phyloP scores from a whole-genome alignment of 1,284 basidiomycete genomes.

The Pascua sp. region DNA sequence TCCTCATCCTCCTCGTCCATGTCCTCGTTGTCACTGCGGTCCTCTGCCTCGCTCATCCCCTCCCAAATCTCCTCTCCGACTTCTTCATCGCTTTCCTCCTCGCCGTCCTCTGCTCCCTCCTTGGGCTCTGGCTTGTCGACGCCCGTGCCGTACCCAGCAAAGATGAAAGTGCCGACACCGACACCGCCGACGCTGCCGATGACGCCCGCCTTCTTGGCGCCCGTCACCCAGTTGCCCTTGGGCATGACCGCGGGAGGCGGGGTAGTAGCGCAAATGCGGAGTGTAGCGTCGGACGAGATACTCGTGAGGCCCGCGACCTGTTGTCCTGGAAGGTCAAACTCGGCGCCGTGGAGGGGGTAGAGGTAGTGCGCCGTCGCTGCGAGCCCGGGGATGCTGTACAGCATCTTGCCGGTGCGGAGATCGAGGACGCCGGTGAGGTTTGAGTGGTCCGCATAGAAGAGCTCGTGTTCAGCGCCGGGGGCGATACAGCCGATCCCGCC shows the following conservation, averaged over 20 bases:
- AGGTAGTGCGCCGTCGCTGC: conserved; percentile 40
- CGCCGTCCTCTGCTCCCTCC: conserved; percentile 30
- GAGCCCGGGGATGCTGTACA: conserved; percentile 62
- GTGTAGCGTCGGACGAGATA: conserved; percentile 46
- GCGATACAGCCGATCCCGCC: conserved; percentile 66
- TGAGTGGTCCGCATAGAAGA: conserved; percentile 70
- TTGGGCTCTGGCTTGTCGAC: conserved; percentile 23
- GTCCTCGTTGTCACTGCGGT: conserved; percentile 17
- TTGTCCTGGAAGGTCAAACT: background rate
- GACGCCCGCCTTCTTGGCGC: conserved; percentile 59
- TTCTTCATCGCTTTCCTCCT: conserved; percentile 27
- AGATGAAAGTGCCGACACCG: conserved; percentile 57
- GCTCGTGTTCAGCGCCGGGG: conserved; percentile 53
- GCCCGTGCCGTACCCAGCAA: conserved; percentile 45
- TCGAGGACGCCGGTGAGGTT: conserved; percentile 69
- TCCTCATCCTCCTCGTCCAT: conserved; percentile 45
- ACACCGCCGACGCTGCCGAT: conserved; percentile 67
- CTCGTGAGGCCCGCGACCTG: conserved; percentile 31
- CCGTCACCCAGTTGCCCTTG: conserved; percentile 58
- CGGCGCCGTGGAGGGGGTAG: conserved; percentile 23
- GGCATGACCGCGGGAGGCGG: conserved; percentile 57
- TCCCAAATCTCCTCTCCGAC: conserved; percentile 26
- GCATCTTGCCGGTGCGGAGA: conserved; percentile 64
- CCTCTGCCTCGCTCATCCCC: conserved; percentile 31
- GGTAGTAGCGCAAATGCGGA: conserved; percentile 67